Conservation (phyloP, 1,284 basidiomycete species). For the Ganoderma boninense region DNA sequence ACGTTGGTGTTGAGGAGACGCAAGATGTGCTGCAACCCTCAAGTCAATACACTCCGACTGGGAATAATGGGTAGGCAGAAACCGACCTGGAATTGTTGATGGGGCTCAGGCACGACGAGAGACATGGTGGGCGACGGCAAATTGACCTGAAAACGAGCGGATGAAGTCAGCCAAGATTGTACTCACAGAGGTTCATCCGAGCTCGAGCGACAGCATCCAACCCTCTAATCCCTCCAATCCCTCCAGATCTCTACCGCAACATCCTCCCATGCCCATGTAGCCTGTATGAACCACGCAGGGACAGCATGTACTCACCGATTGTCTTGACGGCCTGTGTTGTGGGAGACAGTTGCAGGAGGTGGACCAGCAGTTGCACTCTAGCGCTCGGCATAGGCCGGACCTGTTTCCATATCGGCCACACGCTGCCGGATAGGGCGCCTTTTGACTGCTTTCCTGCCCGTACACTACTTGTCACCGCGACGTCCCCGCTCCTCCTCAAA, state of each 20-base stretch:
- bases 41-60: conserved; percentile 5
- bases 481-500: too few relatives aligned
- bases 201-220: conserved; percentile 24
- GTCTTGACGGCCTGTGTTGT: conserved; percentile 34
- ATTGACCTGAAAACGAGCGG: conserved; percentile 21
- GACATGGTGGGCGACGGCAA: conserved; percentile 68
- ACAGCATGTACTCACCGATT: conserved; percentile 29
- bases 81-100: conserved; percentile 90
- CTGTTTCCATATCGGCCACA: not conserved
- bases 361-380: conserved; percentile 12
- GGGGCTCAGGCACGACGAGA: conserved; percentile 92
- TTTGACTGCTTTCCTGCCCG: not conserved
- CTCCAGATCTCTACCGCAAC: not conserved
- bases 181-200: conserved; percentile 33
- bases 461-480: too few relatives aligned
- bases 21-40: conserved; percentile 81
- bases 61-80: too few relatives aligned
- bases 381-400: conserved; percentile 22
- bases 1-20: conserved; percentile 99
- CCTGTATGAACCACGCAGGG: conserved; percentile 13
- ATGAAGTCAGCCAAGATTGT: conserved; percentile 25
- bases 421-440: not conserved
- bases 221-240: conserved; percentile 13
- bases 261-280: not conserved
- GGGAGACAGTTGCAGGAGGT: conserved; percentile 23